Conservation (phyloP, 306 rosid genomes). For the Vigna trinervia region DNA sequence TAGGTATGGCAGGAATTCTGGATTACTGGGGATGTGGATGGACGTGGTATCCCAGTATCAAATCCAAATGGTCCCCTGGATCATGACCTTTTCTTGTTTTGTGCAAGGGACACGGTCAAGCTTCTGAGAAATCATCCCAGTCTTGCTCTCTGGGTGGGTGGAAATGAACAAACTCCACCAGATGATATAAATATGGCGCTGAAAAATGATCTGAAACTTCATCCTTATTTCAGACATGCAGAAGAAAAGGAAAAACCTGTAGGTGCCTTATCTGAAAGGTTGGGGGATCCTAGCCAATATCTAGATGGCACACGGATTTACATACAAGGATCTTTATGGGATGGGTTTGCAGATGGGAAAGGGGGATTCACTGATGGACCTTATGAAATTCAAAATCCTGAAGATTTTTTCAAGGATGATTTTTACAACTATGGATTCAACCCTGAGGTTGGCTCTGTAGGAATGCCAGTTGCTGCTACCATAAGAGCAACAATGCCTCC, state of each 20-base stretch:
- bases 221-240: constrained; percentile 64
- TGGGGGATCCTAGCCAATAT: constrained; percentile 82
- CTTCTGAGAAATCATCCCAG: constrained; percentile 92
- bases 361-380: constrained; percentile 92
- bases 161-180: constrained; percentile 97
- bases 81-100: constrained; percentile 87
- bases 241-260: constrained; percentile 45
- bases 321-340: constrained; percentile 89
- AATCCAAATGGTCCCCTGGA: constrained; percentile 91
- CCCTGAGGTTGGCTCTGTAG: constrained; percentile 96
- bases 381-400: constrained; percentile 90
- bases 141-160: constrained; percentile 99
- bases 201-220: constrained; percentile 76
- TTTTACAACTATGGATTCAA: constrained; percentile 79
- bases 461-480: constrained; percentile 95
- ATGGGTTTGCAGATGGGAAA: constrained; percentile 89
- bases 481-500: constrained; percentile 93
- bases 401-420: constrained; percentile 72
- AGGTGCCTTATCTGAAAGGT: constrained; percentile 37
- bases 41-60: constrained; percentile 82
- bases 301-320: constrained; percentile 92
- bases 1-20: constrained; percentile 99
- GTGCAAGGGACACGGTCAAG: constrained; percentile 93
- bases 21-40: constrained; percentile 95
- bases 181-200: constrained; percentile 73